Evolutionary conservation across 257 asterid species (phyloP).

Genomic region (Ajuga chamaepitys): DNA sequence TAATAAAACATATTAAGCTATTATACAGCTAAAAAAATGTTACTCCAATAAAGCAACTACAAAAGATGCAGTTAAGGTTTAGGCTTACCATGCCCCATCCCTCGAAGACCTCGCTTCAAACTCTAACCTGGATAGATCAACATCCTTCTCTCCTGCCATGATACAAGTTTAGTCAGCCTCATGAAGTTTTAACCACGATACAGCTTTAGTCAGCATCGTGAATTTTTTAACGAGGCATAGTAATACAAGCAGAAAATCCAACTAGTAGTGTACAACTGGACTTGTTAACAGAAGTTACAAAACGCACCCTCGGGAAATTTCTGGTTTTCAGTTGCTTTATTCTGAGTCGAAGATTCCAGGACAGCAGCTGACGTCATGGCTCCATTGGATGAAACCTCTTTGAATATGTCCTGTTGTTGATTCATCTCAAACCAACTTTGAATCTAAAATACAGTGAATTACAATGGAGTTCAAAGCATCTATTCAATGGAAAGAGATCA

Average conservation of each 20-base stretch:
- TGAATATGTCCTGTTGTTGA: constrained; percentile 26
- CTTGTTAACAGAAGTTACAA: constrained; percentile 1
- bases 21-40: no score
- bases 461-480: constrained; percentile 6
- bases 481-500: constrained; percentile 5
- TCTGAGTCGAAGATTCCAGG: constrained; percentile 22
- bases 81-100: constrained; percentile 85
- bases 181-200: constrained; percentile 7
- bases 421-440: constrained; percentile 62
- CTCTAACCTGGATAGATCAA: constrained; percentile 45
- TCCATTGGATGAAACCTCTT: constrained; percentile 26
- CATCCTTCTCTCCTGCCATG: constrained; percentile 42
- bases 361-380: constrained; percentile 17
- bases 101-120: constrained; percentile 75
- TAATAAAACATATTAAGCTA: no score
- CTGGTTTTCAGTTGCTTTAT: constrained; percentile 22
- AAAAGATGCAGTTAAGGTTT: neutral
- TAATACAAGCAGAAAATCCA: neutral
- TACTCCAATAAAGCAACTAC: neutral
- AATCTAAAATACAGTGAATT: constrained; percentile 36
- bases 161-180: constrained; percentile 6
- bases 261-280: neutral
- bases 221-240: neutral
- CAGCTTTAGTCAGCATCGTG: constrained; percentile 9
- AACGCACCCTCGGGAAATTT: constrained; percentile 31